Evolutionary conservation across 768 basidiomycete species (phyloP), one percentile per base, ranked within the genome.

Genomic region (Phanerochaete sordida): DNA sequence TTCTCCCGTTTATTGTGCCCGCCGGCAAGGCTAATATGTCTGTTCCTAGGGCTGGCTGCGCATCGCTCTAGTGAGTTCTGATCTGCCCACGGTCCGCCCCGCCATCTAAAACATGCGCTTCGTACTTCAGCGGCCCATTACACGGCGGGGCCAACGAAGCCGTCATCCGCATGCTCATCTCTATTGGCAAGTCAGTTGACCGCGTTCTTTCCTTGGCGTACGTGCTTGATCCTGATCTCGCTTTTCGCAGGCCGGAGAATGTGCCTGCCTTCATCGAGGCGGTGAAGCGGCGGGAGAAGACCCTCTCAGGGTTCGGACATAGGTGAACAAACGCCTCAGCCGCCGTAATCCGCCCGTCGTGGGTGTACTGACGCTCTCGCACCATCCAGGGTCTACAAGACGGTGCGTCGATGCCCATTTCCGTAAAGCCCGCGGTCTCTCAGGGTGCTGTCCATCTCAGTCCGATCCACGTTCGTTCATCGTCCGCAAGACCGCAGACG

Each of bases 91-190:
- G 4, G 12, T 35, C 21, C 21, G 19, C 13, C 4, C 21, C 21
- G 16, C 23, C 30, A 56, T 59, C 26, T 55, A 43, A 55, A 59
- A 5, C 47, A n/a, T 3, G 39, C 19, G 8, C 39, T 23, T 60
- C 58, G 37, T 57, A 43, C 44, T 57, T 46, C 61, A 89, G 87
- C 67, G 88, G 88, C 19, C 88, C 88, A 19, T 72, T 90, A 35
- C 88, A 90, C 69, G 88, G 92, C 64, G 93, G 93, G 54, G 94
- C 93, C 2, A 94, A 94, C 65, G 93, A 96, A 72, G 93, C 94
- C 5, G 94, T 96, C 62, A 93, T 96, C 68, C 86, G 95, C 15
- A 96, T 96, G 95, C 77, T 96, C 44, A 81, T 93, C 45, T 86
- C 90, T 0, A 94, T 96, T 62, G 93, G 92, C 66, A 85, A 84